A percentile compares a stretch with the other conserved stretches of the same genome.
phyloP scores from a whole-genome alignment of 2,329 filamentous ascomycete species.

The Fusarium mexicanum region DNA sequence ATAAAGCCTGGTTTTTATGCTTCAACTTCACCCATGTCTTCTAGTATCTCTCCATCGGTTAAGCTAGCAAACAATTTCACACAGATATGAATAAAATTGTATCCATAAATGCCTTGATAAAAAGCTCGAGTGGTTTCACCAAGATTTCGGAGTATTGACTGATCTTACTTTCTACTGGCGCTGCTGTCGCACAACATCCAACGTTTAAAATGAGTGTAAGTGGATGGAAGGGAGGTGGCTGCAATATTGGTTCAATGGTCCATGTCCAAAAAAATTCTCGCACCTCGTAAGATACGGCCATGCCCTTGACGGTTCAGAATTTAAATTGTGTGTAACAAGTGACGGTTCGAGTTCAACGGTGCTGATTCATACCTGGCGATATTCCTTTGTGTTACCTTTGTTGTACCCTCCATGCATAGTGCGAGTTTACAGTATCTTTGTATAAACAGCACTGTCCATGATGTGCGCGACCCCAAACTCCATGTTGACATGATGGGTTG shows the following conservation, averaged over 20 bases:
- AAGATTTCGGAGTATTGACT: conserved; percentile 25
- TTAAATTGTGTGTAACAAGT: conserved; percentile 8
- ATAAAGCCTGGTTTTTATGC: neutral
- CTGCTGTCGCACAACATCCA: conserved; percentile 31
- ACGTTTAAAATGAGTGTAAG: conserved; percentile 22
- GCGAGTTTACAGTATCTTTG: neutral
- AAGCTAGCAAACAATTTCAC: neutral
- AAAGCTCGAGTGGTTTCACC: conserved; percentile 14
- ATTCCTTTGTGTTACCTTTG: neutral
- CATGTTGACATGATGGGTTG: conserved; percentile 26
- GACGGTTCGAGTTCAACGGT: conserved; percentile 8
- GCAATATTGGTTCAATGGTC: conserved; percentile 13
- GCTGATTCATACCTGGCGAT: neutral
- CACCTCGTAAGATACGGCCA: neutral
- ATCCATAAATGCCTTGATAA: neutral
- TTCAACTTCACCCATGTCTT: neutral
- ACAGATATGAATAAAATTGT: conserved; percentile 1
- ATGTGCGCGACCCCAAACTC: conserved; percentile 3
- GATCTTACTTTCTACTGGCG: conserved; percentile 18
- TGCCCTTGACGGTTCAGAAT: neutral
- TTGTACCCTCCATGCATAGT: conserved; percentile 9
- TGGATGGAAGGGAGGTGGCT: conserved; percentile 11
- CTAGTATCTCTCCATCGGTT: neutral
- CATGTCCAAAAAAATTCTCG: neutral
- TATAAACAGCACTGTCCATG: neutral